Percentiles rank a stretch among this genome's conserved stretches.
Conservation (phyloP, 2,329 filamentous ascomycete genomes). For the Aureobasidium sp. region DNA sequence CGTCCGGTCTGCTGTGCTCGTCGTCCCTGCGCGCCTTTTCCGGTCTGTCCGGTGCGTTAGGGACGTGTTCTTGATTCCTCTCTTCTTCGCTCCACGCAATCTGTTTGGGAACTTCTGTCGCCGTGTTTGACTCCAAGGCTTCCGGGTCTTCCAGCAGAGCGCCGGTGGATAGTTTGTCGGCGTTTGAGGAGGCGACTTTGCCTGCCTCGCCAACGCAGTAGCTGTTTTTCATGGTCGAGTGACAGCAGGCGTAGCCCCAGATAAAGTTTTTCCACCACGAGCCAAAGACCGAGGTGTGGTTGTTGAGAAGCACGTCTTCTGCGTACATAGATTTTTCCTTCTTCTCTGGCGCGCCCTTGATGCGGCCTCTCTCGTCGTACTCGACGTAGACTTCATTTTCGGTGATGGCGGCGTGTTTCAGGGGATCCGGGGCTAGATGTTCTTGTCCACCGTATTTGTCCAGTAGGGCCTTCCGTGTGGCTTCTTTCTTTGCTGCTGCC, state of each 20-base stretch:
- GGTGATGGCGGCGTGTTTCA: slow-evolving; percentile 59
- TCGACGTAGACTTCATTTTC: slow-evolving; percentile 86
- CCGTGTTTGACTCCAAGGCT: background rate
- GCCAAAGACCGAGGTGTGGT: slow-evolving; percentile 88
- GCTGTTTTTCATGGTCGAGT: slow-evolving; percentile 88
- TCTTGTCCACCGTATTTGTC: slow-evolving; percentile 76
- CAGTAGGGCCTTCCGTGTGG: slow-evolving; percentile 59
- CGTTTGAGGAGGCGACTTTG: slow-evolving; percentile 68
- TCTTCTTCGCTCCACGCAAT: slow-evolving; percentile 37
- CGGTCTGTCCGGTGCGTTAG: slow-evolving; percentile 34
- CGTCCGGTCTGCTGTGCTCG: slow-evolving; percentile 18
- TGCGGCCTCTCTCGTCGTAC: slow-evolving; percentile 80
- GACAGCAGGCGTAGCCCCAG: slow-evolving; percentile 96
- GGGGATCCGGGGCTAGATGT: slow-evolving; percentile 43
- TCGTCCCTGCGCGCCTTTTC: slow-evolving; percentile 33
- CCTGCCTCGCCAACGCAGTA: slow-evolving; percentile 94
- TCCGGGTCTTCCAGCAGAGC: slow-evolving; percentile 30
- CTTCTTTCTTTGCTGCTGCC: slow-evolving; percentile 56
- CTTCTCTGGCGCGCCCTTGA: slow-evolving; percentile 77
- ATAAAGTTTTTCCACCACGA: slow-evolving; percentile 95
- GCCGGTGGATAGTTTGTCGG: slow-evolving; percentile 51
- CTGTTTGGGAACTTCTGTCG: slow-evolving; percentile 28
- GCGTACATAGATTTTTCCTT: slow-evolving; percentile 81
- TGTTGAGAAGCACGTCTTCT: slow-evolving; percentile 81
- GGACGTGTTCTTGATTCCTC: slow-evolving; percentile 31